Evolutionary conservation across 176 grass and related monocot species (phyloP), one percentile per base, ranked within the genome.

Genomic region (Secale cereale): DNA sequence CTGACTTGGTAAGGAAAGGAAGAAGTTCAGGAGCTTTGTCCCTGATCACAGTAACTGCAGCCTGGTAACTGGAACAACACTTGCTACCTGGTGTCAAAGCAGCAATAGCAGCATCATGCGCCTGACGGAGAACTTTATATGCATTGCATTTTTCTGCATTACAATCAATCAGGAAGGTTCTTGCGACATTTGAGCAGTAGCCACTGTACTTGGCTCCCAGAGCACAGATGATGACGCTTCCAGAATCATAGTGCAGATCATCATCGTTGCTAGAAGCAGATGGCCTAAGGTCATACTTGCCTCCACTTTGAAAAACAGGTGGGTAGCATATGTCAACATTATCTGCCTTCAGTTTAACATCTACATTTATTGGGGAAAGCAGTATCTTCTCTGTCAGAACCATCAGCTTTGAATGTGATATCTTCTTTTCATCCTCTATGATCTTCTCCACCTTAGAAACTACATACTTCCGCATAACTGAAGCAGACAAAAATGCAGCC

Each of bases 261-360:
- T 97, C 91, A 43, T 94, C 89, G 61, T 94, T 94, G 67, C 87
- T 97, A 28, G 62, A 89, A 27, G 94, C 91, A 76, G 76, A 68
- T 70, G 94, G 94, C 33, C 68, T 85, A 29, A 97, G 87, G 59
- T 97, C 94, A 81, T 86, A 97, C 78, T 90, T 90, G 31, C 87
- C 89, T 33, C 89, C 94, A 79, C 87, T 91, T 78, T 94, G 94
- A 76, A 94, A 97, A 43, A 97, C 86, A 61, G 94, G 94, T 41
- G 94, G 94, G 71, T 94, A 94, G 65, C 94, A 97, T 68, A 97
- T 94, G 33, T 92, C 89, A 64, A 97, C 89, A 87, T 97, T 94
- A 80, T 87, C 91, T 50, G 87, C 84, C 74, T 97, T 97, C 16
- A 97, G 60, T 62, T 94, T 97, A 7, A 94, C 87, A 40, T 92